Evolutionary conservation across 1,284 basidiomycete species (phyloP).

Genomic region (Ganoderma sinense): DNA sequence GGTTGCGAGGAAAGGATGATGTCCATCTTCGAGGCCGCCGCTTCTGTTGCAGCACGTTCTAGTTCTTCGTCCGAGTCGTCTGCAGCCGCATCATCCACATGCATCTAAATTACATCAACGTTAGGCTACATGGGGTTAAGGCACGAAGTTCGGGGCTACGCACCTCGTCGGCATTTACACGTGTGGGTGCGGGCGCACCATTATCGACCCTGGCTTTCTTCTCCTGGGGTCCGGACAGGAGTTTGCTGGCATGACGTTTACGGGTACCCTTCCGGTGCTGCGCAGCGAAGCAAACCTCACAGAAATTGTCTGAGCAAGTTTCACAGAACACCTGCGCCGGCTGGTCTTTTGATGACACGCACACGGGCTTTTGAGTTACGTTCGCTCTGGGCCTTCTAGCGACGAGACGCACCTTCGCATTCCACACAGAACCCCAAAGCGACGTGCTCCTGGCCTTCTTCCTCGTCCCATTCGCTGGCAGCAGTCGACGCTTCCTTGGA

Average conservation of each 20-base stretch:
- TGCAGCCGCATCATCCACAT: constrained; percentile 53
- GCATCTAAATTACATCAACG: constrained; percentile 48
- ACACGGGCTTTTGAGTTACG: neutral
- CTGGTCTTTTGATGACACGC: constrained; percentile 61
- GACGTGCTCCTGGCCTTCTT: constrained; percentile 52
- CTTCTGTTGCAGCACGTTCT: constrained; percentile 38
- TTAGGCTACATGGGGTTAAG: neutral
- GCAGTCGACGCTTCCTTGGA: constrained; percentile 41
- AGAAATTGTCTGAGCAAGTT: constrained; percentile 74
- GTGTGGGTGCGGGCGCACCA: constrained; percentile 24
- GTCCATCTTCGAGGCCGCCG: constrained; percentile 48
- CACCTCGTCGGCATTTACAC: constrained; percentile 38
- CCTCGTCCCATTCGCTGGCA: constrained; percentile 72
- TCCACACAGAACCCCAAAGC: constrained; percentile 79
- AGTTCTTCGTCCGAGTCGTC: constrained; percentile 57
- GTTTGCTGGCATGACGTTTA: constrained; percentile 66
- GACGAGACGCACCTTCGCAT: constrained; percentile 71
- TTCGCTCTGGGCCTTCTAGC: neutral
- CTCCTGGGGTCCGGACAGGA: constrained; percentile 43
- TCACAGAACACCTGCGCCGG: constrained; percentile 78
- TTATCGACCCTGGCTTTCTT: constrained; percentile 39
- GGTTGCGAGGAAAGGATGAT: constrained; percentile 52
- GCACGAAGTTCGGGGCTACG: constrained; percentile 7
- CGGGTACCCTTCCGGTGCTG: constrained; percentile 83
- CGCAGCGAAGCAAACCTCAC: constrained; percentile 83